Evolutionary conservation across 23 red algal genomes (phyloP).

Genomic region (Gracilariopsis chorda): DNA sequence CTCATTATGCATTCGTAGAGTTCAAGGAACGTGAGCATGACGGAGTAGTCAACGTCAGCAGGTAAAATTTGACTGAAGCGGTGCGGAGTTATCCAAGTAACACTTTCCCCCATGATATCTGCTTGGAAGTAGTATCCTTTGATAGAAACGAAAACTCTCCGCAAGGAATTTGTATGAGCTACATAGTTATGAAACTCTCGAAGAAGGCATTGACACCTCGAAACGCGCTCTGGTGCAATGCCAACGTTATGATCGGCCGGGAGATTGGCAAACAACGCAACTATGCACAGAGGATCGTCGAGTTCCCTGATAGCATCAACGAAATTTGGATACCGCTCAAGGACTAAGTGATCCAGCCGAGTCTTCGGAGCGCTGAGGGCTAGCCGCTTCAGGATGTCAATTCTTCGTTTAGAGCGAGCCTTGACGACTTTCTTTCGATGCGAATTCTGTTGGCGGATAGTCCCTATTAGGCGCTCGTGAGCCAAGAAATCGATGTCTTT

Average conservation of each 20-base stretch:
- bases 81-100: constrained; percentile 85
- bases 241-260: constrained; percentile 42
- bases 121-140: constrained; percentile 95
- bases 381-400: constrained; percentile 57
- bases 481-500: constrained; percentile 97
- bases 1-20: constrained; percentile 85
- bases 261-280: constrained; percentile 80
- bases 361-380: constrained; percentile 42
- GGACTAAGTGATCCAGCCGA: constrained; percentile 85
- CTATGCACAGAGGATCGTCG: constrained; percentile 86
- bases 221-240: constrained; percentile 39
- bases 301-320: constrained; percentile 82
- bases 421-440: constrained; percentile 73
- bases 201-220: constrained; percentile 59
- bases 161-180: constrained; percentile 39
- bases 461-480: constrained; percentile 90
- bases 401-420: constrained; percentile 61
- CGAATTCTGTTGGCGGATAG: constrained; percentile 70
- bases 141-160: constrained; percentile 84
- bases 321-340: constrained; percentile 92
- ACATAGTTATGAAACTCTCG: constrained; percentile 89
- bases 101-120: constrained; percentile 50
- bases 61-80: constrained; percentile 82
- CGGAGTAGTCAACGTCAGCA: constrained; percentile 81
- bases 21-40: constrained; percentile 96